These are phyloP conservation scores for Euphrasia arctica DNA, from an alignment of 305 asterid species.

Conservation along the genomic window DNA sequence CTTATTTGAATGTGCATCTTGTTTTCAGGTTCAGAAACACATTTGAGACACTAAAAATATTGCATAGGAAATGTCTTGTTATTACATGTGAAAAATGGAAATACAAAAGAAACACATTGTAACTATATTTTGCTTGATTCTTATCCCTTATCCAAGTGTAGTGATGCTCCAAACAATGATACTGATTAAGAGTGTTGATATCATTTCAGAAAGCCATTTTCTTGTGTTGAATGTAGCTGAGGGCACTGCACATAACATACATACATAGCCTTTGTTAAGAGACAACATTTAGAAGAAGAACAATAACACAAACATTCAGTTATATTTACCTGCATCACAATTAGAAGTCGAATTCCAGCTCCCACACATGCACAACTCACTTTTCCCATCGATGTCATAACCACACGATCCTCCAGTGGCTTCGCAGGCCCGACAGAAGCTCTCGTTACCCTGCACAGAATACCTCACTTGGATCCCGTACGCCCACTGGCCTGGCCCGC, in stretches of 20 bases:
- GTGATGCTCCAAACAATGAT: conserved; percentile 25
- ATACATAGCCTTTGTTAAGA: background rate
- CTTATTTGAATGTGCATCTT: background rate
- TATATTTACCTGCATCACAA: conserved; percentile 65
- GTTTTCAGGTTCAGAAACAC: background rate
- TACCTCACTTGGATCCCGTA: conserved; percentile 88
- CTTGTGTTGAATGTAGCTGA: conserved; percentile 35
- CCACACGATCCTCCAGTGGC: conserved; percentile 95
- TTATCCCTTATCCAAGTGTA: conserved; percentile 2
- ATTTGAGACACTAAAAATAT: background rate
- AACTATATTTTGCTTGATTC: background rate
- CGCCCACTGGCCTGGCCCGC: conserved; percentile 71
- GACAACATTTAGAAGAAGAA: no score
- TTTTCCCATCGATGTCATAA: conserved; percentile 38
- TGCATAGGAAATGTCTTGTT: no score
- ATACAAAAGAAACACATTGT: no score
- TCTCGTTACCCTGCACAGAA: conserved; percentile 44
- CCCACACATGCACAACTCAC: conserved; percentile 72
- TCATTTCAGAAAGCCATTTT: conserved; percentile 37
- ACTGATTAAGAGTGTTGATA: conserved; percentile 31
- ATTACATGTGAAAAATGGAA: no score
- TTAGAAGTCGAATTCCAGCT: conserved; percentile 81
- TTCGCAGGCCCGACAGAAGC: conserved; percentile 74
- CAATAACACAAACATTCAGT: background rate
- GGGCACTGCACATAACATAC: conserved; percentile 35